These are phyloP conservation scores for Leccinum fibrillosum DNA, from an alignment of 768 basidiomycete species.

Conservation along the genomic window DNA sequence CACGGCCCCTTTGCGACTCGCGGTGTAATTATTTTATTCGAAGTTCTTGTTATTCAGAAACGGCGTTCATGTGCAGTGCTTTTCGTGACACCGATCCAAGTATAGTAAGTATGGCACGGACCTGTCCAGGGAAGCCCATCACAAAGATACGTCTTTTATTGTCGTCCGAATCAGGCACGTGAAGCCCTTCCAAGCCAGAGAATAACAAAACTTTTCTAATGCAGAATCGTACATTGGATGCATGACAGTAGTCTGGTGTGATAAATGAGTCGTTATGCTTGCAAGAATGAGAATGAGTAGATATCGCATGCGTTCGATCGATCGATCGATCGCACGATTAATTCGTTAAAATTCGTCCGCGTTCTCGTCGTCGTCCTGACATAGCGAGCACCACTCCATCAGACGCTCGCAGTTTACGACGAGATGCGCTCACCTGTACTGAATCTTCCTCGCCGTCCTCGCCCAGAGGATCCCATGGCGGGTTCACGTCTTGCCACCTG, in stretches of 20 bases:
- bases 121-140: not conserved
- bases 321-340: too few species aligned
- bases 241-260: not conserved
- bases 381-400: not conserved
- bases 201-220: not conserved
- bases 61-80: not conserved
- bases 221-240: not conserved
- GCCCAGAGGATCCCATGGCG: slow-evolving; percentile 25
- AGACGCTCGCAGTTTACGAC: not conserved
- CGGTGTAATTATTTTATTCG: not conserved
- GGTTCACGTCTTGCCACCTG: slow-evolving; percentile 21
- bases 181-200: not conserved
- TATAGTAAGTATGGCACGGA: not conserved
- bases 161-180: not conserved
- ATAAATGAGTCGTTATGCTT: not conserved
- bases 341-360: not conserved
- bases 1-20: not conserved
- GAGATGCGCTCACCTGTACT: slow-evolving; percentile 5
- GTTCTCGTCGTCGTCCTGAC: not conserved
- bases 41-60: not conserved
- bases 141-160: not conserved
- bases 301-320: not conserved
- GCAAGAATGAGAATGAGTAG: not conserved
- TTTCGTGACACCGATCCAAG: not conserved
- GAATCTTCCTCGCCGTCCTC: slow-evolving; percentile 25